These are phyloP conservation scores for Pseudoturritis turrita DNA, from an alignment of 345 rosid genomes.

Conservation along the genomic window DNA sequence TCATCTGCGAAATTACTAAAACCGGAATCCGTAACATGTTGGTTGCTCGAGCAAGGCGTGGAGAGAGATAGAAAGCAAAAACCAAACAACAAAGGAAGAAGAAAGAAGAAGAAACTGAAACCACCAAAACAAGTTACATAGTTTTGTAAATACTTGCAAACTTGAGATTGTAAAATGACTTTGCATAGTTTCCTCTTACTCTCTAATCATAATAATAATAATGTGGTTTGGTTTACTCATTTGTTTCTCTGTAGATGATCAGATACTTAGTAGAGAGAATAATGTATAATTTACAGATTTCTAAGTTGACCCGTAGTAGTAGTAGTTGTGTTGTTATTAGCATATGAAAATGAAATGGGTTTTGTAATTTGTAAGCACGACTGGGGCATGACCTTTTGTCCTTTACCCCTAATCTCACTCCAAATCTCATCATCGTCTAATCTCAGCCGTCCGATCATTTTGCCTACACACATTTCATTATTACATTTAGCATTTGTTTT, in stretches of 20 bases:
- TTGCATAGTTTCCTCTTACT: too few species aligned
- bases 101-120: constrained; percentile 42
- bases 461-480: constrained; percentile 19
- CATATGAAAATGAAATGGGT: neutral
- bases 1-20: too few species aligned
- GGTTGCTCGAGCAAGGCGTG: too few species aligned
- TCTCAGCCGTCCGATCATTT: constrained; percentile 24
- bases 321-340: constrained; percentile 3
- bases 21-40: too few species aligned
- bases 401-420: neutral
- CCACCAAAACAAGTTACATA: neutral
- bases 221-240: too few species aligned
- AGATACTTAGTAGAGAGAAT: too few species aligned
- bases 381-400: constrained; percentile 27
- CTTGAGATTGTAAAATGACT: too few species aligned
- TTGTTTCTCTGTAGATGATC: too few species aligned
- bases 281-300: too few species aligned
- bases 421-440: neutral
- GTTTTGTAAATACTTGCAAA: too few species aligned
- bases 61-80: too few species aligned
- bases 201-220: too few species aligned
- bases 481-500: constrained; percentile 2
- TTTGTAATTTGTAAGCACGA: constrained; percentile 26
- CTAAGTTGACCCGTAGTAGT: neutral
- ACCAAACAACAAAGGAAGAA: constrained; percentile 37